phyloP scores from a whole-genome alignment of 2,329 filamentous ascomycete genomes.

The Diaporthe nobilis region DNA sequence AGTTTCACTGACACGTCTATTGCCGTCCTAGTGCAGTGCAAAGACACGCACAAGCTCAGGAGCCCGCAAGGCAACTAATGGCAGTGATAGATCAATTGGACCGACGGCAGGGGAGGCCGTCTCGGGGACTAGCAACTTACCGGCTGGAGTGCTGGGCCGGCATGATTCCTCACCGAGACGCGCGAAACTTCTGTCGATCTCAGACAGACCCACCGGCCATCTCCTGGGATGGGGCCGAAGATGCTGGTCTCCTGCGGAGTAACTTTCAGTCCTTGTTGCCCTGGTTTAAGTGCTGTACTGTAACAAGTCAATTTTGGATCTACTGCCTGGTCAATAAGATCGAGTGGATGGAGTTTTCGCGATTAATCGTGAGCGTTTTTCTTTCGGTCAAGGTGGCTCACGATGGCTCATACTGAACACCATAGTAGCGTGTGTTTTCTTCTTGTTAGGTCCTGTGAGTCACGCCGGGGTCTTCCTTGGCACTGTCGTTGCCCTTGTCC shows the following conservation, averaged over 20 bases:
- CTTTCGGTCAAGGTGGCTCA: conserved; percentile 21
- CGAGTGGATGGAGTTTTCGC: not conserved
- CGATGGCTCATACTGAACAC: not conserved
- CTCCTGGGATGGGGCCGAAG: conserved; percentile 14
- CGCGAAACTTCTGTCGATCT: conserved; percentile 28
- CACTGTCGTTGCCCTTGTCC: not conserved
- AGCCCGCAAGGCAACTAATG: not conserved
- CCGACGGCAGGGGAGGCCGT: conserved; percentile 10
- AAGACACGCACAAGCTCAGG: not conserved
- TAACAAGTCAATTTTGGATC: not conserved
- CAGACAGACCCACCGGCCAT: conserved; percentile 27
- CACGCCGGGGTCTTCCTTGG: conserved; percentile 15
- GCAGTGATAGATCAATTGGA: not conserved
- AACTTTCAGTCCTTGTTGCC: not conserved
- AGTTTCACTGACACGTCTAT: conserved; percentile 27
- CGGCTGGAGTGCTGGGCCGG: conserved; percentile 15
- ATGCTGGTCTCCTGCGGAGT: not conserved
- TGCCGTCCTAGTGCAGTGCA: conserved; percentile 17
- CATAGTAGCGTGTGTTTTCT: not conserved
- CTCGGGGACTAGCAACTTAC: conserved; percentile 26
- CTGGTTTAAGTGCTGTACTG: not conserved
- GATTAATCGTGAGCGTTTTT: not conserved
- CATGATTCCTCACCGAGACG: conserved; percentile 23
- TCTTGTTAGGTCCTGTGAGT: not conserved
- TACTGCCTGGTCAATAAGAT: not conserved